These are phyloP conservation scores for Kuraishia piskuri DNA, from an alignment of 805 yeast species.

Conservation along the genomic window DNA sequence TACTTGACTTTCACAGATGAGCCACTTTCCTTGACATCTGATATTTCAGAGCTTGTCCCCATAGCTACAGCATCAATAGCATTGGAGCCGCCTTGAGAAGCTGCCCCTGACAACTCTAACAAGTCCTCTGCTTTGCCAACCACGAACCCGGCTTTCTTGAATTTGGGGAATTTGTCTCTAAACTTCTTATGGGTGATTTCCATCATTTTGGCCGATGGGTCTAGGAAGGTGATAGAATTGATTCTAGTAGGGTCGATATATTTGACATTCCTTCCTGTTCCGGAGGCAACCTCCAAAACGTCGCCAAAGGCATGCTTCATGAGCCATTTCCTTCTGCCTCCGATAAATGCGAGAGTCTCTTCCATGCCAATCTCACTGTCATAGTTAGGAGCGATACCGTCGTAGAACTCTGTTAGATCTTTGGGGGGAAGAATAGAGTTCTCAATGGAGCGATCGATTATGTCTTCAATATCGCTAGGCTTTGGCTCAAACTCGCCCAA, in stretches of 20 bases:
- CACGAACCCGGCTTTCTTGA: slow-evolving; percentile 71
- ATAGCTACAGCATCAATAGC: slow-evolving; percentile 17
- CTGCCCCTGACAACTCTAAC: slow-evolving; percentile 39
- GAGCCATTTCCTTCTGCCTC: slow-evolving; percentile 65
- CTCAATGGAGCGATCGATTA: slow-evolving; percentile 17
- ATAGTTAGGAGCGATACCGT: slow-evolving; percentile 68
- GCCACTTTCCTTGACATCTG: slow-evolving; percentile 1
- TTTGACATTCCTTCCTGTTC: slow-evolving; percentile 89
- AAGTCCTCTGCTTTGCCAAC: slow-evolving; percentile 86
- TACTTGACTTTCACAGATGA: slow-evolving; percentile 45
- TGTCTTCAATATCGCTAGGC: slow-evolving; percentile 21
- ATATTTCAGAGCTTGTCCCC: slow-evolving; percentile 13
- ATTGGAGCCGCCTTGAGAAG: slow-evolving; percentile 12
- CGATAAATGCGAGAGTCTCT: slow-evolving; percentile 52
- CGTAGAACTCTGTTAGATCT: slow-evolving; percentile 78
- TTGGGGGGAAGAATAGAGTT: slow-evolving; percentile 54
- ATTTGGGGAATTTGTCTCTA: slow-evolving; percentile 55
- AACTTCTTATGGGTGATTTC: slow-evolving; percentile 71
- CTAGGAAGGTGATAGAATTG: slow-evolving; percentile 74
- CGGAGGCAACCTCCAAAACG: slow-evolving; percentile 89
- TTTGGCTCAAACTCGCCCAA: slow-evolving; percentile 24
- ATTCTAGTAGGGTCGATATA: slow-evolving; percentile 55
- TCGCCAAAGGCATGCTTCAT: slow-evolving; percentile 79
- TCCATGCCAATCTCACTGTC: slow-evolving; percentile 75
- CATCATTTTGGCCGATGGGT: slow-evolving; percentile 82